These are phyloP conservation scores for Sungouiella thailandica DNA, from an alignment of 805 yeast species.

Conservation along the genomic window DNA sequence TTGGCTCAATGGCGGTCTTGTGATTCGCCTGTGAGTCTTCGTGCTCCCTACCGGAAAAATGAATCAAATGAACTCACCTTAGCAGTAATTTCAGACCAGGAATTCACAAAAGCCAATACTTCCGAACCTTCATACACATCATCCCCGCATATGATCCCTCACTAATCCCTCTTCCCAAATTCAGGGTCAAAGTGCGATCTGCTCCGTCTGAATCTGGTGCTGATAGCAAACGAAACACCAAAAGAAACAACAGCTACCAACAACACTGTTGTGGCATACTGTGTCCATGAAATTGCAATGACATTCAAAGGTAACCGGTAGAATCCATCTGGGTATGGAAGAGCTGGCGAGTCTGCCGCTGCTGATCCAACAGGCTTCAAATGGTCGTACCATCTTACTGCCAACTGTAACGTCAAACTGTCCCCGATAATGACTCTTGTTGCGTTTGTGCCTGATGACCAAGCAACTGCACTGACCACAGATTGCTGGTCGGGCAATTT, in stretches of 20 bases:
- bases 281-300: constrained; percentile 23
- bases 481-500: constrained; percentile 29
- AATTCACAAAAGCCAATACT: too few species aligned
- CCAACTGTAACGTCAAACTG: constrained; percentile 49
- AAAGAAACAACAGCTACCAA: constrained; percentile 20
- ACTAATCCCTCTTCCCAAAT: constrained; percentile 18
- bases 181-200: constrained; percentile 22
- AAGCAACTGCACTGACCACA: constrained; percentile 52
- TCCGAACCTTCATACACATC: too few species aligned
- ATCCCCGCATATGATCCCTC: too few species aligned
- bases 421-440: constrained; percentile 66
- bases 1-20: too few species aligned
- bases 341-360: constrained; percentile 10
- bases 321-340: constrained; percentile 38
- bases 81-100: too few species aligned
- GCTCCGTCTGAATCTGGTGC: constrained; percentile 19
- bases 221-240: constrained; percentile 19
- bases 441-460: constrained; percentile 57
- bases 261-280: constrained; percentile 17
- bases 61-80: too few species aligned
- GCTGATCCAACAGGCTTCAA: constrained; percentile 17
- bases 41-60: too few species aligned
- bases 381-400: constrained; percentile 51
- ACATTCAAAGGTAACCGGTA: constrained; percentile 30
- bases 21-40: too few species aligned